These are phyloP conservation scores for Sporobolomyces phaffii DNA, from an alignment of 768 basidiomycete genomes.

Conservation along the genomic window DNA sequence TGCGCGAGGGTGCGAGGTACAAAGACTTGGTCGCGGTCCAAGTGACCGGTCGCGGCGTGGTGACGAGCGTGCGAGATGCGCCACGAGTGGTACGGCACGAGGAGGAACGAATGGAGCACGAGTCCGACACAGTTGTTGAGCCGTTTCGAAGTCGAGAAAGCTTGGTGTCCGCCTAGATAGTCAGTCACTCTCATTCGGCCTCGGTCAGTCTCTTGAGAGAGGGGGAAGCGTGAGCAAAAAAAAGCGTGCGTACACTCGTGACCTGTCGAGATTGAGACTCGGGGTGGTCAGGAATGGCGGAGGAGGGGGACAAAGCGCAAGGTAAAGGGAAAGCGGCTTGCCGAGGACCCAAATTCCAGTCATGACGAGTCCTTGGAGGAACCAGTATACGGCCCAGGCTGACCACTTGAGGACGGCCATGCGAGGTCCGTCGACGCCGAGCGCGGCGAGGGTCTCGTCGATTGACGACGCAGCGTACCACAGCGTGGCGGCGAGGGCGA, in stretches of 20 bases:
- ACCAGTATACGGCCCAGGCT: conserved; percentile 39
- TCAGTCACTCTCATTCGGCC: no score
- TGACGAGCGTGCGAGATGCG: conserved; percentile 73
- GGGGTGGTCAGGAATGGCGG: no score
- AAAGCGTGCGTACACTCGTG: conserved; percentile 20
- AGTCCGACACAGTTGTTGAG: conserved; percentile 90
- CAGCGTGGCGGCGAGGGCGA: conserved; percentile 59
- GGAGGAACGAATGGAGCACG: conserved; percentile 81
- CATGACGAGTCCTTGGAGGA: conserved; percentile 60
- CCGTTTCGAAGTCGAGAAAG: conserved; percentile 83
- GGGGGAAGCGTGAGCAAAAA: neutral
- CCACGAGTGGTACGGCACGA: conserved; percentile 97
- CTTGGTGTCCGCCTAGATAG: conserved; percentile 74
- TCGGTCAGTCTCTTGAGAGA: no score
- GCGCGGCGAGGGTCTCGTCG: conserved; percentile 56
- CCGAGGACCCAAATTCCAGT: conserved; percentile 93
- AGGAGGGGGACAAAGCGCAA: neutral
- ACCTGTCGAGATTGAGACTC: no score
- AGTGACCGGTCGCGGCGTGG: conserved; percentile 86
- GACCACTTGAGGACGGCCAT: conserved; percentile 56
- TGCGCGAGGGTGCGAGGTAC: conserved; percentile 83
- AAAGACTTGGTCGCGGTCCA: conserved; percentile 92
- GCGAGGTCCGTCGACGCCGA: conserved; percentile 47
- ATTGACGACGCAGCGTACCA: conserved; percentile 63
- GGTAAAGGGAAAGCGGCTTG: neutral